Evolutionary conservation across 2,329 filamentous ascomycete species (phyloP).

Genomic region (Arthrobotrys megalospora): DNA sequence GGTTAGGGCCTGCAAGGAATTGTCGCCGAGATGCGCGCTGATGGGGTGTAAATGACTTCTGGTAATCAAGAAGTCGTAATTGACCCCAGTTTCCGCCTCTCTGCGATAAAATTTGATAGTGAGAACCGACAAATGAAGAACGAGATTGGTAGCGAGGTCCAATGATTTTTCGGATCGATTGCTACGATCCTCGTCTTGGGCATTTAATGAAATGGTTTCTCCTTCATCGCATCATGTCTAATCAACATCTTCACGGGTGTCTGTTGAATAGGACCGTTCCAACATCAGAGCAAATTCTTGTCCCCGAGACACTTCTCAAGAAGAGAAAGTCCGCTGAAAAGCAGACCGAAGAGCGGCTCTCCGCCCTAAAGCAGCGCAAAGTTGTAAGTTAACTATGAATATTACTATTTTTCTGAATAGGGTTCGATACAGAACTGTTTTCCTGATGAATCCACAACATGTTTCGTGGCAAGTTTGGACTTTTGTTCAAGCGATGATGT

Average conservation of each 20-base stretch:
- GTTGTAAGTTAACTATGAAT: constrained; percentile 76
- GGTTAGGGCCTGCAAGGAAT: constrained; percentile 7
- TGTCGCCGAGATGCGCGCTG: constrained; percentile 42
- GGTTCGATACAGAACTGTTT: constrained; percentile 52
- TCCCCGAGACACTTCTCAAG: constrained; percentile 99
- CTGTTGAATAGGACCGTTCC: constrained; percentile 81
- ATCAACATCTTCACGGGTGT: constrained; percentile 56
- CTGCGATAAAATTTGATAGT: constrained; percentile 54
- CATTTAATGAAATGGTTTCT: constrained; percentile 42
- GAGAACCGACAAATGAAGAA: constrained; percentile 22
- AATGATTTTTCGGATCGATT: not conserved
- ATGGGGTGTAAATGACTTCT: not conserved
- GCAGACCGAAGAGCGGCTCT: constrained; percentile 88
- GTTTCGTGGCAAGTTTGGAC: constrained; percentile 88
- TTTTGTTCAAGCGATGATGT: constrained; percentile 84
- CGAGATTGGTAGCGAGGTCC: not conserved
- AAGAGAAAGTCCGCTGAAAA: constrained; percentile 99
- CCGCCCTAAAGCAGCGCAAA: constrained; percentile 88
- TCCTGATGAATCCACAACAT: constrained; percentile 49
- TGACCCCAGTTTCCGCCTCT: constrained; percentile 5
- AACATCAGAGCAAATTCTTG: constrained; percentile 93
- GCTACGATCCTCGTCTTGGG: not conserved
- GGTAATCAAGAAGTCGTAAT: not conserved
- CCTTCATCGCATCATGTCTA: constrained; percentile 62
- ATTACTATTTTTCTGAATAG: constrained; percentile 56